Conservation (phyloP, 257 asterid species). For the Nicotiana benthamiana region DNA sequence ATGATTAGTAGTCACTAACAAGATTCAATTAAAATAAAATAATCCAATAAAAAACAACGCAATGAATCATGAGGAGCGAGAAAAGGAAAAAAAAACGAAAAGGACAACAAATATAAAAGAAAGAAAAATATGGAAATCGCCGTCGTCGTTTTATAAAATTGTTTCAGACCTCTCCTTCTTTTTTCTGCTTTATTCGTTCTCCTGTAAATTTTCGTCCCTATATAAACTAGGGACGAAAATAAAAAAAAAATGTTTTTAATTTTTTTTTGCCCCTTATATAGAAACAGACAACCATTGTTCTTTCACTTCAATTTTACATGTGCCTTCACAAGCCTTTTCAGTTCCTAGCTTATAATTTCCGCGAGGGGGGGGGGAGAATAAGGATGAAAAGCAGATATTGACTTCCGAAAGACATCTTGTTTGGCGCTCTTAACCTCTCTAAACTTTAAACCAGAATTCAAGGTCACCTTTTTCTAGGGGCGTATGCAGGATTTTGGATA, state of each 20-base stretch:
- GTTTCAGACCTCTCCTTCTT: constrained; percentile 10
- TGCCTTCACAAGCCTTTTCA: background rate
- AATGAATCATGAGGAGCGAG: background rate
- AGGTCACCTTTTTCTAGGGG: too few species aligned
- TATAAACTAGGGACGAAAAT: background rate
- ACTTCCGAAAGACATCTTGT: background rate
- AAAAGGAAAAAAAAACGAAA: background rate
- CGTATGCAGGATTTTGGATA: too few species aligned
- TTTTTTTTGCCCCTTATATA: too few species aligned
- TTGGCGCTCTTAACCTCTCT: background rate
- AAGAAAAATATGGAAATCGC: background rate
- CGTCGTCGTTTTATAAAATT: constrained; percentile 14
- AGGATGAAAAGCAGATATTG: background rate
- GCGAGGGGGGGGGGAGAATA: background rate
- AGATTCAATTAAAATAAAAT: background rate
- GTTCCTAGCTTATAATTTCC: background rate
- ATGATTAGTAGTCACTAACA: background rate
- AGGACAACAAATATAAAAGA: too few species aligned
- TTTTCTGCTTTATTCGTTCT: background rate
- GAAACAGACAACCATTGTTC: background rate
- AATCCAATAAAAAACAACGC: background rate
- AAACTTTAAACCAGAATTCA: background rate
- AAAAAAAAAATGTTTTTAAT: too few species aligned
- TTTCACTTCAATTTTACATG: background rate
- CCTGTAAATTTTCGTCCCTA: background rate